Conservation (phyloP, 495 filamentous ascomycete genomes). For the Corynascus novoguineensis region DNA sequence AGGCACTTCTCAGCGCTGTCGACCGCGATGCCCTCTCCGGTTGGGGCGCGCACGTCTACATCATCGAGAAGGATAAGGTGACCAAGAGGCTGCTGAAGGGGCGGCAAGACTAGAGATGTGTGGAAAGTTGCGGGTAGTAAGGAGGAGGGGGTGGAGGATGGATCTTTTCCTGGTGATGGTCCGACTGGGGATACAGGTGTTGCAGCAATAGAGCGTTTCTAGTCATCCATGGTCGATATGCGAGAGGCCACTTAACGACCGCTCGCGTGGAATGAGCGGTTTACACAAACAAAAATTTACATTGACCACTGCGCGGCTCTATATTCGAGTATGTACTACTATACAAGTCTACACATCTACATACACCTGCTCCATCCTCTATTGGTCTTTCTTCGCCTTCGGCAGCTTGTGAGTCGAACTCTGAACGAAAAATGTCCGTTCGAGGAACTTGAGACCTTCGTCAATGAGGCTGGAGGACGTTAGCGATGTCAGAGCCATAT, state of each 20-base stretch:
- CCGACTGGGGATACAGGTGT: conserved; percentile 7
- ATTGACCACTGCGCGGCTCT: not conserved
- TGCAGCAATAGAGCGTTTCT: conserved; percentile 11
- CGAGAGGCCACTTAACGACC: not conserved
- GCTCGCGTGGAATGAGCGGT: not conserved
- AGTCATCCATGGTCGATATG: conserved; percentile 9
- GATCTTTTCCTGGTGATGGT: not conserved
- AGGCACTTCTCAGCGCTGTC: conserved; percentile 91
- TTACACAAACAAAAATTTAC: not conserved
- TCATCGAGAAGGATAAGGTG: conserved; percentile 99
- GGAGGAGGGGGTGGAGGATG: not conserved
- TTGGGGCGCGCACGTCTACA: conserved; percentile 97
- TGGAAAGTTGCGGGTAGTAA: not conserved
- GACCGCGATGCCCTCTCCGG: conserved; percentile 94
- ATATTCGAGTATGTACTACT: conserved; percentile 4
- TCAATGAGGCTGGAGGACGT: conserved; percentile 68
- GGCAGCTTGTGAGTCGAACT: conserved; percentile 23
- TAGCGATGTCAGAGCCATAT: conserved; percentile 28
- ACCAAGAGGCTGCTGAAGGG: conserved; percentile 97
- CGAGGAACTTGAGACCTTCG: conserved; percentile 76
- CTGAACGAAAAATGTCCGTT: conserved; percentile 58
- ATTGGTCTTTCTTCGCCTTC: conserved; percentile 43
- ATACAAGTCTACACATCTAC: conserved; percentile 24
- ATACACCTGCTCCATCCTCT: conserved; percentile 2
- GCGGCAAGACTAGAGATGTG: conserved; percentile 47